phyloP scores from a whole-genome alignment of 768 basidiomycete genomes.

The Serendipita sp. region DNA sequence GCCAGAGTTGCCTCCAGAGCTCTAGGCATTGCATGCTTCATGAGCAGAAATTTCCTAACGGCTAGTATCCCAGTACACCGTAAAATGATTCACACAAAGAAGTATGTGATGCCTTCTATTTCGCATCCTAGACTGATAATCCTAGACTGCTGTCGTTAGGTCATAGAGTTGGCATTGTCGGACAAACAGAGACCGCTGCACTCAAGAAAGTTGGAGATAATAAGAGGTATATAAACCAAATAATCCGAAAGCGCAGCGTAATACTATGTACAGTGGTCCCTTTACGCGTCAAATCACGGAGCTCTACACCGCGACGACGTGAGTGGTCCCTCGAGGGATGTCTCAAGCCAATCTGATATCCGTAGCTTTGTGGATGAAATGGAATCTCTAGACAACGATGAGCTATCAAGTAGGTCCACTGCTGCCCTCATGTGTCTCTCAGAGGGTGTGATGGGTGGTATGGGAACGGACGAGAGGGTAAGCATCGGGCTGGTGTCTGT shows the following conservation, averaged over 20 bases:
- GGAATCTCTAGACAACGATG: conserved; percentile 19
- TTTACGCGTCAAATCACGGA: conserved; percentile 63
- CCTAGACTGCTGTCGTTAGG: conserved; percentile 57
- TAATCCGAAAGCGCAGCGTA: neutral
- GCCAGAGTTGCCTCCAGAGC: conserved; percentile 66
- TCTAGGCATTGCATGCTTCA: conserved; percentile 62
- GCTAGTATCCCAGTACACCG: conserved; percentile 61
- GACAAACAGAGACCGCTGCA: conserved; percentile 76
- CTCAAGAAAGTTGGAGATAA: conserved; percentile 72
- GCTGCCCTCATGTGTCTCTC: conserved; percentile 50
- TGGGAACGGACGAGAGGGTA: conserved; percentile 30
- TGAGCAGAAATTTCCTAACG: conserved; percentile 53
- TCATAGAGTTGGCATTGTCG: conserved; percentile 48
- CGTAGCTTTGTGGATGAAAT: conserved; percentile 62
- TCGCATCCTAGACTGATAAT: conserved; percentile 5
- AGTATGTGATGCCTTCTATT: conserved; percentile 27
- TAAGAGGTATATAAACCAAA: conserved; percentile 13
- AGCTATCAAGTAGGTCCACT: conserved; percentile 22
- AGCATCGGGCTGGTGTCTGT: conserved; percentile 60
- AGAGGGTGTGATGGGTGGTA: conserved; percentile 22
- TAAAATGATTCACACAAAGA: conserved; percentile 51
- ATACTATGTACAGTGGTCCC: conserved; percentile 31
- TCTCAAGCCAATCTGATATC: neutral
- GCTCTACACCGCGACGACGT: conserved; percentile 81
- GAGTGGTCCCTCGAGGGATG: conserved; percentile 19